Percentiles rank a stretch among this genome's conserved stretches.
Evolutionary conservation across 1,139 yeast species (phyloP).

Genomic region (Suhomyces kunorum): DNA sequence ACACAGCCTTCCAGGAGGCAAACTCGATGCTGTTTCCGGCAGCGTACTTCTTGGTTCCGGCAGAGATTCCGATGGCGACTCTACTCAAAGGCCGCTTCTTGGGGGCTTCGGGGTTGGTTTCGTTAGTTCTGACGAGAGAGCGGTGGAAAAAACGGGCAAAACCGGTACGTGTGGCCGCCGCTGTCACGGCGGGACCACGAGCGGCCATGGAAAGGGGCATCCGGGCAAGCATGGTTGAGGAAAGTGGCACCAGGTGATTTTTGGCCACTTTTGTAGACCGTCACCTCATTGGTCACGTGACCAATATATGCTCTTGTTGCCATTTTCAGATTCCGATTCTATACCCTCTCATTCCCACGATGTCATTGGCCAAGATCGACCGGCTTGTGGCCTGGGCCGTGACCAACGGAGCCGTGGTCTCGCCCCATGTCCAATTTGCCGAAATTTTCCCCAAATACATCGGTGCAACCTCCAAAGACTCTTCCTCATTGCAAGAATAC

Average conservation of each 20-base stretch:
- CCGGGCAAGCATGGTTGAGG: background rate
- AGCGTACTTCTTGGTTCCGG: slow-evolving; percentile 32
- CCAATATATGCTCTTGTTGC: background rate
- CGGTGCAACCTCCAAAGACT: slow-evolving; percentile 35
- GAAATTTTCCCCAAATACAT: slow-evolving; percentile 32
- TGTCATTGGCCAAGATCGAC: slow-evolving; percentile 7
- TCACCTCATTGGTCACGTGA: background rate
- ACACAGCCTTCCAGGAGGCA: slow-evolving; percentile 86
- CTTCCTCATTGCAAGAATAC: slow-evolving; percentile 9
- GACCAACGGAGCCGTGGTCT: slow-evolving; percentile 47
- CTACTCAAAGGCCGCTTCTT: slow-evolving; percentile 49
- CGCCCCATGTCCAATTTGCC: slow-evolving; percentile 25
- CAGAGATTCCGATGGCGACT: slow-evolving; percentile 48
- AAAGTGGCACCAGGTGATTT: background rate
- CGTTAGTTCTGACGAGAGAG: slow-evolving; percentile 4
- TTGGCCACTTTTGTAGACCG: background rate
- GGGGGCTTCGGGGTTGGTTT: slow-evolving; percentile 9
- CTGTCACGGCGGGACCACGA: background rate
- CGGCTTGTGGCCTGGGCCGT: slow-evolving; percentile 52
- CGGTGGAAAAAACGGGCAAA: slow-evolving; percentile 4
- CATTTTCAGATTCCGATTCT: background rate
- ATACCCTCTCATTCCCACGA: background rate
- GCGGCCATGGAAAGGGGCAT: background rate
- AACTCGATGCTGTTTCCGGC: slow-evolving; percentile 55
- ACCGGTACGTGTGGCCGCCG: background rate